Evolutionary conservation across 129 eudicot species (phyloP).

Genomic region (Solidago caesia): DNA sequence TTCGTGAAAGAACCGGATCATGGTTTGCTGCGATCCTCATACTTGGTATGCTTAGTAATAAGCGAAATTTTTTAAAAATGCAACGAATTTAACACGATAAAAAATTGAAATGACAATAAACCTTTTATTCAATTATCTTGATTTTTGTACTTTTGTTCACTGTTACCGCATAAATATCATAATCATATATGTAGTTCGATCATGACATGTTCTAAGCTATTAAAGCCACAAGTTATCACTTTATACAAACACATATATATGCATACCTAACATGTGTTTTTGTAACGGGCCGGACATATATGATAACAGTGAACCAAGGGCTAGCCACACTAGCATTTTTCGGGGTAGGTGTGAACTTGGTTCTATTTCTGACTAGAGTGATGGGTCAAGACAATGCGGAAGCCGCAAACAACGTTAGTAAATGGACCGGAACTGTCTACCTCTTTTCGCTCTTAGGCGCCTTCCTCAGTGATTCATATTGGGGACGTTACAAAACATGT

Average conservation of each 20-base stretch:
- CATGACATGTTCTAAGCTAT: conserved; percentile 20
- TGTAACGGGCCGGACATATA: background rate
- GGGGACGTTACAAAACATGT: conserved; percentile 86
- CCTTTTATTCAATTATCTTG: background rate
- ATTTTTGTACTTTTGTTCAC: background rate
- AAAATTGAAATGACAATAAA: background rate
- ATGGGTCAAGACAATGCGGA: conserved; percentile 82
- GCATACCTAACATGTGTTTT: conserved; percentile 10
- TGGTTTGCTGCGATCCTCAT: conserved; percentile 81
- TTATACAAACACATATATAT: background rate
- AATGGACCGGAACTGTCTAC: conserved; percentile 94
- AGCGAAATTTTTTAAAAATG: background rate
- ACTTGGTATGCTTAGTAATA: conserved; percentile 46
- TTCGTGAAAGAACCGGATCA: conserved; percentile 61
- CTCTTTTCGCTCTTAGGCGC: conserved; percentile 85
- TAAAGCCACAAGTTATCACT: conserved; percentile 10
- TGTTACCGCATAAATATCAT: conserved; percentile 4
- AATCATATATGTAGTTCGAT: background rate
- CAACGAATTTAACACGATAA: background rate
- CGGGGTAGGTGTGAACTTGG: conserved; percentile 86
- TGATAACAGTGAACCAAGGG: conserved; percentile 76
- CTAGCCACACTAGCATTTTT: conserved; percentile 85
- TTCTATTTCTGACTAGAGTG: conserved; percentile 75
- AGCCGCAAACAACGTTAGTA: conserved; percentile 82
- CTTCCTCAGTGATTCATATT: conserved; percentile 84